Evolutionary conservation across 331 rosid species (phyloP).

Genomic region (Telfairia occidentalis): DNA sequence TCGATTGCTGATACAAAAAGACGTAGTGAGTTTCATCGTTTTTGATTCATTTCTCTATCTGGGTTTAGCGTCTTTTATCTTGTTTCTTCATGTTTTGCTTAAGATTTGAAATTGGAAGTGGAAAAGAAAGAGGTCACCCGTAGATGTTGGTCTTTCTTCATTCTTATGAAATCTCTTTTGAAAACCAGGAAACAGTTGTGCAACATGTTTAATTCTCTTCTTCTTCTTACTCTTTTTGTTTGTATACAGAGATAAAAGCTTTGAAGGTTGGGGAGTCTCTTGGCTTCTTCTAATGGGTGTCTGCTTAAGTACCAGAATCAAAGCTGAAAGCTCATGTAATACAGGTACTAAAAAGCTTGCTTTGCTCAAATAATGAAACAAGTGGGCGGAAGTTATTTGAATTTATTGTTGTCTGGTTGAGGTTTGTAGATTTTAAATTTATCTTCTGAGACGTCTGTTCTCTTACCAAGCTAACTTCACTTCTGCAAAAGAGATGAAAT

Average conservation of each 20-base stretch:
- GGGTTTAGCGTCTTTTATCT: constrained; percentile 7
- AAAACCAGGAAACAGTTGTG: neutral
- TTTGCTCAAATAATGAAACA: neutral
- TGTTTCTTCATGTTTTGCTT: neutral
- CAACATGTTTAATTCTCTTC: neutral
- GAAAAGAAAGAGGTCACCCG: neutral
- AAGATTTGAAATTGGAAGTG: neutral
- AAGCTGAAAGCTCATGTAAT: constrained; percentile 17
- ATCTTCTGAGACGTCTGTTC: neutral
- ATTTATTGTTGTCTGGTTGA: neutral
- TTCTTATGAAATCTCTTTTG: neutral
- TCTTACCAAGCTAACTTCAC: neutral
- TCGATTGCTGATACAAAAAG: neutral
- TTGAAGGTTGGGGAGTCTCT: neutral
- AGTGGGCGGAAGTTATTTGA: neutral
- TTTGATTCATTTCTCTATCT: neutral
- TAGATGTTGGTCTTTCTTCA: neutral
- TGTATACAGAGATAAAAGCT: neutral
- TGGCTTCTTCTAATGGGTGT: constrained; percentile 4
- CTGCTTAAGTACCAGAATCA: constrained; percentile 18
- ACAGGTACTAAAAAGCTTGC: constrained; percentile 5
- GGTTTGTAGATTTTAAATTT: neutral
- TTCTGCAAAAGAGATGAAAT: constrained; percentile 2
- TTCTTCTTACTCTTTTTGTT: neutral
- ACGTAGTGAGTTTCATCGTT: neutral